Evolutionary conservation across 306 rosid species (phyloP).

Genomic region (Cicer judaicum): DNA sequence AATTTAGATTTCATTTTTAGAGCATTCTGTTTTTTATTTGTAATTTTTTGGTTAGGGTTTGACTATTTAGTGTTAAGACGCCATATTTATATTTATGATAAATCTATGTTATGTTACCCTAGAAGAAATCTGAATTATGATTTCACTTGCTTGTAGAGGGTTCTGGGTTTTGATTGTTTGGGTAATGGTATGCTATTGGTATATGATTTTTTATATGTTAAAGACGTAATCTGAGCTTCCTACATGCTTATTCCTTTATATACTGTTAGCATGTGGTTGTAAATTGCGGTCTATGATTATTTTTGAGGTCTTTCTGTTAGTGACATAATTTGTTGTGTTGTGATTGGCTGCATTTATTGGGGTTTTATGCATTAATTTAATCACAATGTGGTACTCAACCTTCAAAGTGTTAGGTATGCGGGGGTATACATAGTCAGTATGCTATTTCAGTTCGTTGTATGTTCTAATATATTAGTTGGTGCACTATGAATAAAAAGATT

Average conservation of each 20-base stretch:
- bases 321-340: not conserved
- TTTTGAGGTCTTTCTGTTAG: not conserved
- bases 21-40: not conserved
- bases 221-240: not conserved
- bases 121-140: conserved; percentile 18
- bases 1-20: not conserved
- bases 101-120: conserved; percentile 14
- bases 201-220: conserved; percentile 5
- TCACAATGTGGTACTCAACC: not conserved
- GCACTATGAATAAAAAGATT: no score
- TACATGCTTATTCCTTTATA: not conserved
- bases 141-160: not conserved
- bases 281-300: not conserved
- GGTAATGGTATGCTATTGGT: not conserved
- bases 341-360: not conserved
- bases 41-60: not conserved
- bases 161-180: not conserved
- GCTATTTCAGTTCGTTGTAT: no score
- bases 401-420: no score
- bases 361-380: not conserved
- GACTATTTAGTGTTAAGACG: not conserved
- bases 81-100: not conserved
- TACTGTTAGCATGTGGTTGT: not conserved
- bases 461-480: no score
- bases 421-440: no score